These are phyloP conservation scores for Scutellaria baicalensis DNA, from an alignment of 257 asterid genomes.

Conservation along the genomic window DNA sequence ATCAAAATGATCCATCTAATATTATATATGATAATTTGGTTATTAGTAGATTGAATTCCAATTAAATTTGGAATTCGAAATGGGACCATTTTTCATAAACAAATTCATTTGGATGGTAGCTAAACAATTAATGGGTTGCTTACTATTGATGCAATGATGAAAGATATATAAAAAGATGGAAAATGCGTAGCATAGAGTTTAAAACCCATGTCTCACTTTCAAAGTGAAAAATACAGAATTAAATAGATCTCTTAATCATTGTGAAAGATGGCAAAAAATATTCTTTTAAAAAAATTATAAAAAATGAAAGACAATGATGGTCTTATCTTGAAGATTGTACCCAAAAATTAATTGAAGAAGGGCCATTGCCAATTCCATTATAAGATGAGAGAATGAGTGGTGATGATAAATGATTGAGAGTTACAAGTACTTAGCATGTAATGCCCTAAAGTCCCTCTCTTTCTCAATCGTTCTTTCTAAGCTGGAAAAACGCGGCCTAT, in stretches of 20 bases:
- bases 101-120: too few species aligned
- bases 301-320: not conserved
- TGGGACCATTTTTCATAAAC: too few species aligned
- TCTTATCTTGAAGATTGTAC: conserved; percentile 15
- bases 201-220: not conserved
- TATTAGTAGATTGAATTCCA: too few species aligned
- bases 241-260: not conserved
- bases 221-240: not conserved
- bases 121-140: too few species aligned
- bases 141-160: not conserved
- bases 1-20: too few species aligned
- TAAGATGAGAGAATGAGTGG: conserved; percentile 16
- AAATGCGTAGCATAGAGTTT: not conserved
- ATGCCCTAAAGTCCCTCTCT: conserved; percentile 23
- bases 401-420: conserved; percentile 31
- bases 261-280: not conserved
- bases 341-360: conserved; percentile 7
- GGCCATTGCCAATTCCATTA: conserved; percentile 9
- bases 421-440: conserved; percentile 28
- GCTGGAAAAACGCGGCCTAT: conserved; percentile 6
- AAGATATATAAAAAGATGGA: not conserved
- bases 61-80: too few species aligned
- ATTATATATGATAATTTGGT: too few species aligned
- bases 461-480: not conserved
- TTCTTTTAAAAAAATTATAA: not conserved